Evolutionary conservation across 139 green algal species (phyloP).

Genomic region (Closterium sp.): DNA sequence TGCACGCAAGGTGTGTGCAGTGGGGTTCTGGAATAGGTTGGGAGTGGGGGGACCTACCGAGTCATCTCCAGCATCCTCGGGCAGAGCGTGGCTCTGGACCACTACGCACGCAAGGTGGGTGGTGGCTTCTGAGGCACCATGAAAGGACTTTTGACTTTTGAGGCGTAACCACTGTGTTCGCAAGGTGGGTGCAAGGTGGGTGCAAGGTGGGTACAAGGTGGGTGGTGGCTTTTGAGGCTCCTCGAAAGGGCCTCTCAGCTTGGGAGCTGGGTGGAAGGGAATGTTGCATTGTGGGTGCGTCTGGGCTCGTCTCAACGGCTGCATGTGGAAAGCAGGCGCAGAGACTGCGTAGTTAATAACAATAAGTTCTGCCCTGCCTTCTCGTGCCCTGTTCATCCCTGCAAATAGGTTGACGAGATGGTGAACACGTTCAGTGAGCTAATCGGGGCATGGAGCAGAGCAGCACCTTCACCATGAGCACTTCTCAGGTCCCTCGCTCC

Average conservation of each 20-base stretch:
- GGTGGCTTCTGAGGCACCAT: no score
- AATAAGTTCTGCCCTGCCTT: not conserved
- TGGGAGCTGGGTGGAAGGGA: not conserved
- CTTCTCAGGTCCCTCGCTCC: no score
- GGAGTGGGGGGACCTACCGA: not conserved
- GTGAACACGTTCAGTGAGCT: constrained; percentile 54
- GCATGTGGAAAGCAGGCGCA: not conserved
- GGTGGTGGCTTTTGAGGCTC: constrained; percentile 23
- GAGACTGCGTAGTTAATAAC: no score
- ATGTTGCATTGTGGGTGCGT: not conserved
- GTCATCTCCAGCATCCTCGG: constrained; percentile 58
- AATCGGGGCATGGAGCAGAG: constrained; percentile 57
- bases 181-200: constrained; percentile 38
- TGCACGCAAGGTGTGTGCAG: constrained; percentile 41
- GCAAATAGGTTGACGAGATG: constrained; percentile 53
- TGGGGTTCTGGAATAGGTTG: no score
- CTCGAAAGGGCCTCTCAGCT: no score
- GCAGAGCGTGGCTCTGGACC: constrained; percentile 60
- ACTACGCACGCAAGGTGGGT: constrained; percentile 57
- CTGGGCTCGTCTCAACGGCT: not conserved
- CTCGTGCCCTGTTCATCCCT: not conserved
- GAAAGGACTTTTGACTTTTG: no score
- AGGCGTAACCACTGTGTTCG: no score
- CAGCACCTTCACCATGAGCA: constrained; percentile 11
- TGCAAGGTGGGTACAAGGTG: no score